Evolutionary conservation across 139 green algal species (phyloP).

Genomic region (Ulvella scutata): DNA sequence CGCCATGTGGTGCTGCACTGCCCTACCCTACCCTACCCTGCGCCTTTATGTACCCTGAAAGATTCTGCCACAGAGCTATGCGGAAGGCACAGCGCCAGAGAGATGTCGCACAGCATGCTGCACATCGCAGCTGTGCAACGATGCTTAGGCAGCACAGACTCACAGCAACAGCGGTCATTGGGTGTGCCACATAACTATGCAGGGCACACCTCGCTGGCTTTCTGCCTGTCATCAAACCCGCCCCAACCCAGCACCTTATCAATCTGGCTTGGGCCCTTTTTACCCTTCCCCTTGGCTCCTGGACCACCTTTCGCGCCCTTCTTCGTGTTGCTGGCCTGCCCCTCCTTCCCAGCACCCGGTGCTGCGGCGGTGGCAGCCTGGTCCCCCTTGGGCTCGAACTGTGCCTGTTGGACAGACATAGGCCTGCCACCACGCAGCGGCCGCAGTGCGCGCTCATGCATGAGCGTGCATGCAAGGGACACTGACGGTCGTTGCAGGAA

Average conservation of each 20-base stretch:
- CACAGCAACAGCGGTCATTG: neutral
- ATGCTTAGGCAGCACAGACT: no score
- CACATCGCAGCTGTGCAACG: no score
- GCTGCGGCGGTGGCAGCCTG: neutral
- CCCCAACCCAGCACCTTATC: slow-evolving; percentile 58
- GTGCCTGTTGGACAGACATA: slow-evolving; percentile 22
- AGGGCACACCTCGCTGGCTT: slow-evolving; percentile 40
- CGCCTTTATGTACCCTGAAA: no score
- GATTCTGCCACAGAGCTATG: no score
- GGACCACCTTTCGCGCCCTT: neutral
- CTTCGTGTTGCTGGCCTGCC: slow-evolving; percentile 6
- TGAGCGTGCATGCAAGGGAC: slow-evolving; percentile 54
- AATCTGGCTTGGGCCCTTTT: slow-evolving; percentile 17
- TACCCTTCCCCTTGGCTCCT: slow-evolving; percentile 29
- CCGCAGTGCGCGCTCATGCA: slow-evolving; percentile 50
- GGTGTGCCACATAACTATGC: neutral
- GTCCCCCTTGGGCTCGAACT: slow-evolving; percentile 35
- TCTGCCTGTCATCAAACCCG: slow-evolving; percentile 78
- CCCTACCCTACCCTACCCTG: no score
- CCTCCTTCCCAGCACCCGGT: neutral
- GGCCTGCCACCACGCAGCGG: slow-evolving; percentile 13
- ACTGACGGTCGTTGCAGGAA: slow-evolving; percentile 76
- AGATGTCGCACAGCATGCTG: no score
- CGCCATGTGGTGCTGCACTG: neutral
- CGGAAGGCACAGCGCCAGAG: no score